Base-by-base conservation (phyloP, 176 grass and related monocot species). In the Musa beccarii region DNA sequence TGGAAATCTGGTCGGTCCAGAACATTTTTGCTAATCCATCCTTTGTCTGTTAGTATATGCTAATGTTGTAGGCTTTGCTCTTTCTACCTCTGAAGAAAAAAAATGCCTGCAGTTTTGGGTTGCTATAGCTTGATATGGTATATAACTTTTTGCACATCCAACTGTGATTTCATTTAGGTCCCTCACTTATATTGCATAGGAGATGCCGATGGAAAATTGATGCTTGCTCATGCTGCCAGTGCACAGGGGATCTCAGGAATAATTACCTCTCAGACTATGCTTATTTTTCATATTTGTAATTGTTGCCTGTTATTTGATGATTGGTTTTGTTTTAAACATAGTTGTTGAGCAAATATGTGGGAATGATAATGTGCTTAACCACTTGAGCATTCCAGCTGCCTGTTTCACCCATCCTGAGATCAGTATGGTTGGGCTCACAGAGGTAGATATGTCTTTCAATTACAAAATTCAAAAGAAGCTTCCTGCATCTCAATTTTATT, bases 401-500 rank as follows among this genome's bases (percentile, higher is more conserved):
- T 97, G 90, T 87, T 97, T 97, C 80, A 97, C 94, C 52, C 94
- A 97, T 82, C 90, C 94, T 78, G 90, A 97, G 78, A 97, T 97
- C 50, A 97, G 94, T 81, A 97, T 97, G 94, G 90, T 97, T 89
- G 94, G 94, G 22, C 72, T 97, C 49, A 97, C 88, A 77, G 94
- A 97, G 86, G 94, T 89, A 89, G 79, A 56, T 76, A 55, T 17
- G 72, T 11, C 9, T 53, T 23, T 34, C 3, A 63, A 10, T 22
- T 63, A 63, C 22, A n/a, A 11, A 63, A 10, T 34, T 68, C 13
- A 68, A 68, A 68, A 14, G 14, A 34, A 14, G 9, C 1, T 68
- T 43, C 29, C 29, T 34, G 29, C 29, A 34, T 34, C 29, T 34
- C 24, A 34, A 6, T 10, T 49, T 15, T 50, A 25, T 19, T 19